Evolutionary conservation across 2,329 filamentous ascomycete species (phyloP).

Genomic region (Lachnellula cervina): DNA sequence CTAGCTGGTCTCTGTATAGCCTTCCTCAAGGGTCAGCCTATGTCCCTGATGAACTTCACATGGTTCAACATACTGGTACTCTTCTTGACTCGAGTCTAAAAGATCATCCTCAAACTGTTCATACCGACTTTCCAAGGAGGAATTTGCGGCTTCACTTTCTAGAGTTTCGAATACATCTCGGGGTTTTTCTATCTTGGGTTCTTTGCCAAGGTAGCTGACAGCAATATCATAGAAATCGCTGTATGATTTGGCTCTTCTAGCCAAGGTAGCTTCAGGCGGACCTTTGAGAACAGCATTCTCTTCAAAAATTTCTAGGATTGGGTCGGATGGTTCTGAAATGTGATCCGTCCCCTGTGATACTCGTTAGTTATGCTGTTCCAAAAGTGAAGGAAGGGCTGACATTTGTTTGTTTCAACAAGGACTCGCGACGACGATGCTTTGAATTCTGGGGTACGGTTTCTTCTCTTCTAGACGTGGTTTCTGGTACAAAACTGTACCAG

Average conservation of each 20-base stretch:
- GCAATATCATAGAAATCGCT: slow-evolving; percentile 69
- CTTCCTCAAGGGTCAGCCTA: slow-evolving; percentile 35
- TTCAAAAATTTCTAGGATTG: slow-evolving; percentile 55
- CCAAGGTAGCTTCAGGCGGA: slow-evolving; percentile 61
- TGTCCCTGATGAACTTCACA: neutral
- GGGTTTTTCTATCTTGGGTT: slow-evolving; percentile 32
- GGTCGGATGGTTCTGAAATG: slow-evolving; percentile 46
- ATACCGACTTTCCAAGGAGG: slow-evolving; percentile 57
- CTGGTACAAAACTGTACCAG: slow-evolving; percentile 74
- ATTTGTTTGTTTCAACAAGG: slow-evolving; percentile 63
- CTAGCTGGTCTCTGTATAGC: slow-evolving; percentile 75
- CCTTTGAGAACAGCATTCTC: slow-evolving; percentile 49
- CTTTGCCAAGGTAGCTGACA: slow-evolving; percentile 51
- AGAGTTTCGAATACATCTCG: slow-evolving; percentile 18
- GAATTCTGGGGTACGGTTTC: slow-evolving; percentile 39
- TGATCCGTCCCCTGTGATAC: slow-evolving; percentile 47
- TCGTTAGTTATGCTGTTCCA: slow-evolving; percentile 26
- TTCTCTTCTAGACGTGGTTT: slow-evolving; percentile 49
- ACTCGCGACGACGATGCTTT: slow-evolving; percentile 62
- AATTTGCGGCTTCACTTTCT: slow-evolving; percentile 39
- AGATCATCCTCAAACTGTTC: slow-evolving; percentile 59
- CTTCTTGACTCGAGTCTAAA: slow-evolving; percentile 75
- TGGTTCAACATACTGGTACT: slow-evolving; percentile 64
- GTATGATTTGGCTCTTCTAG: slow-evolving; percentile 69
- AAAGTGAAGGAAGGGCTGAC: slow-evolving; percentile 39